Conservation (phyloP, 495 filamentous ascomycete species). For the Trichoderma reesei region DNA sequence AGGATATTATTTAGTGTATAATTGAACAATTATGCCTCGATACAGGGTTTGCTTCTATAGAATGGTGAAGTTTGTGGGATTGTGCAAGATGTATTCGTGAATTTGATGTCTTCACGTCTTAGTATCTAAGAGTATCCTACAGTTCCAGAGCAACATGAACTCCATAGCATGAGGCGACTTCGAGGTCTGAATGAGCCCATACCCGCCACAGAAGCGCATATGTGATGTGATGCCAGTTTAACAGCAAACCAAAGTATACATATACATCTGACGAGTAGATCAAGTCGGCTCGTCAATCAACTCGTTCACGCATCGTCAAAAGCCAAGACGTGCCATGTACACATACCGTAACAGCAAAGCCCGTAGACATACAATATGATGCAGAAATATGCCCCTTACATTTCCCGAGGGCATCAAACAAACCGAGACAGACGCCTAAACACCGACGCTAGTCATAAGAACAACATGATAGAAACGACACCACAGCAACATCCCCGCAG, state of each 20-base stretch:
- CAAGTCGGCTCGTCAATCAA: too few species aligned
- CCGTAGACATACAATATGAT: neutral
- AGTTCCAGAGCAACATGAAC: neutral
- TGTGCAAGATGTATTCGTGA: neutral
- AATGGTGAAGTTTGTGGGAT: neutral
- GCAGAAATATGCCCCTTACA: neutral
- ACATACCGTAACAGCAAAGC: neutral
- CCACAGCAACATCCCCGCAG: too few species aligned
- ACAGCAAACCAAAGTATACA: too few species aligned
- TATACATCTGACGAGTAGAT: too few species aligned
- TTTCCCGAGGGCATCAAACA: neutral
- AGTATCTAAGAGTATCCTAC: neutral
- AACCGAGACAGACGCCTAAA: neutral
- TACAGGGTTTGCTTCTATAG: neutral
- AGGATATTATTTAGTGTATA: slow-evolving; percentile 7
- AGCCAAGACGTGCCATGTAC: too few species aligned
- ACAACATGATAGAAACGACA: neutral
- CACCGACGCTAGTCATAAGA: neutral
- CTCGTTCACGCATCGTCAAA: too few species aligned
- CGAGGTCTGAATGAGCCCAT: neutral
- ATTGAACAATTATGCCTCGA: neutral
- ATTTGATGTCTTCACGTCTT: neutral
- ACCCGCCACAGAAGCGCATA: too few species aligned
- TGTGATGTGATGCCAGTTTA: too few species aligned
- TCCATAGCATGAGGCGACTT: too few species aligned